Evolutionary conservation across 208 protist species (phyloP).

Genomic region (Crithidia acanthocephali): DNA sequence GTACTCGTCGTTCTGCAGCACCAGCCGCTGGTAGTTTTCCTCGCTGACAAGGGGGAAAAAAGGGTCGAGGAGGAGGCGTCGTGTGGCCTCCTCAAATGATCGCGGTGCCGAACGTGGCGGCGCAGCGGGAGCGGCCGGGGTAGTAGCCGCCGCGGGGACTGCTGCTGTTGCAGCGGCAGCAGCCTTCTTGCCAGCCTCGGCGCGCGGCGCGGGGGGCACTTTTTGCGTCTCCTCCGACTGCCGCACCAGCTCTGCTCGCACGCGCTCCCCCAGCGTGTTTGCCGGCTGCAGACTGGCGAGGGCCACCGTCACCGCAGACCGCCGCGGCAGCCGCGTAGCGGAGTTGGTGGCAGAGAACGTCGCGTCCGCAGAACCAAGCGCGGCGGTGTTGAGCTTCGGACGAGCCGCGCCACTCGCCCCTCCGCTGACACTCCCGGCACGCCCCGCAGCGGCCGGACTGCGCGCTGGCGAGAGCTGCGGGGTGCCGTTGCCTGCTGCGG

Average conservation of each 20-base stretch:
- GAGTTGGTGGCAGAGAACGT: conserved; percentile 7
- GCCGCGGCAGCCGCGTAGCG: conserved; percentile 17
- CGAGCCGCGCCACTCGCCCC: conserved; percentile 1
- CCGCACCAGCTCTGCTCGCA: conserved; percentile 22
- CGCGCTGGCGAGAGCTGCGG: neutral
- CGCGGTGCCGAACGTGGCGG: neutral
- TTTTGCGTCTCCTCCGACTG: conserved; percentile 15
- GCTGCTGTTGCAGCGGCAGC: neutral
- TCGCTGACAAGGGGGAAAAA: conserved; percentile 69
- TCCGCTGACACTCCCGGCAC: neutral
- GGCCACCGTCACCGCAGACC: conserved; percentile 21
- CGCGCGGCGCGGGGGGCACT: neutral
- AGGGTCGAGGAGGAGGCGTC: conserved; percentile 50
- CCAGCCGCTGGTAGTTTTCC: conserved; percentile 77
- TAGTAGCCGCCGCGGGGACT: neutral
- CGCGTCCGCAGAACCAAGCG: neutral
- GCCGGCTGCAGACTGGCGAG: conserved; percentile 23
- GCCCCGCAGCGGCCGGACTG: neutral
- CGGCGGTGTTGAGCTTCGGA: conserved; percentile 19
- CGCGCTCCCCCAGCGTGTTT: conserved; percentile 19
- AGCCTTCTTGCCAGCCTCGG: neutral
- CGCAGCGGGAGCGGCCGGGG: neutral
- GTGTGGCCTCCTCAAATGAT: conserved; percentile 22
- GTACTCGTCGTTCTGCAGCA: conserved; percentile 72
- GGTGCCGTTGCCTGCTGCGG: neutral